These are phyloP conservation scores for Cucurbita argyrosperma DNA, from an alignment of 306 rosid genomes.

Conservation along the genomic window DNA sequence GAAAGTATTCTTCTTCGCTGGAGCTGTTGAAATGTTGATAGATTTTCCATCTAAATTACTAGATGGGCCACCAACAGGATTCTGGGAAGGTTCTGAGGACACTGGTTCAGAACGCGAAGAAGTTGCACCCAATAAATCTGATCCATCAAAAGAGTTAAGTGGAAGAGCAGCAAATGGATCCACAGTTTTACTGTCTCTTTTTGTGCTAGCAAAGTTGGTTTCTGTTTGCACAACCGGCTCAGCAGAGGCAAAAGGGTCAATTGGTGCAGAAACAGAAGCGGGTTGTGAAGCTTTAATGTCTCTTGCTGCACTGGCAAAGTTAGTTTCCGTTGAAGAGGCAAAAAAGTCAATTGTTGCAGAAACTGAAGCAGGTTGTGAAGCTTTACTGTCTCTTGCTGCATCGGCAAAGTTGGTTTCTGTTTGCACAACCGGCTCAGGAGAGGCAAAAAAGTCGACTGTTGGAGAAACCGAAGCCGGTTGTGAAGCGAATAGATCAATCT, in stretches of 20 bases:
- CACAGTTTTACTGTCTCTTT: slow-evolving; percentile 15
- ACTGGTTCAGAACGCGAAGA: slow-evolving; percentile 48
- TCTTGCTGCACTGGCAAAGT: slow-evolving; percentile 6
- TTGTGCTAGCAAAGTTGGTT: slow-evolving; percentile 12
- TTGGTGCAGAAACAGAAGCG: slow-evolving; percentile 43
- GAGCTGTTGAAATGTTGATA: slow-evolving; percentile 22
- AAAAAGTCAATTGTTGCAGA: slow-evolving; percentile 56
- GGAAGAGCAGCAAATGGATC: slow-evolving; percentile 95
- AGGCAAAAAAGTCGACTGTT: slow-evolving; percentile 58
- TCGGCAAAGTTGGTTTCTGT: slow-evolving; percentile 39
- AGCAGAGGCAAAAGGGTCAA: slow-evolving; percentile 53
- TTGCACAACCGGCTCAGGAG: slow-evolving; percentile 46
- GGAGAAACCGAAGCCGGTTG: slow-evolving; percentile 50
- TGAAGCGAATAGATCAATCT: slow-evolving; percentile 67
- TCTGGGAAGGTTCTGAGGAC: slow-evolving; percentile 40
- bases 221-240: slow-evolving; percentile 46
- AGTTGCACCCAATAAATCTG: slow-evolving; percentile 65
- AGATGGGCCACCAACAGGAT: slow-evolving; percentile 19
- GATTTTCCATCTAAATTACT: slow-evolving; percentile 26
- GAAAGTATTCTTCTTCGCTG: slow-evolving; percentile 47
- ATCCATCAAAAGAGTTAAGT: slow-evolving; percentile 62
- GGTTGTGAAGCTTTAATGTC: slow-evolving; percentile 37
- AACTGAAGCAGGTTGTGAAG: slow-evolving; percentile 48
- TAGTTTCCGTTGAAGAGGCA: slow-evolving; percentile 40
- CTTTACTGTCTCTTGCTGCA: slow-evolving; percentile 16